These are phyloP conservation scores for Cyamopsis tetragonoloba DNA, from an alignment of 306 rosid species.

Conservation along the genomic window DNA sequence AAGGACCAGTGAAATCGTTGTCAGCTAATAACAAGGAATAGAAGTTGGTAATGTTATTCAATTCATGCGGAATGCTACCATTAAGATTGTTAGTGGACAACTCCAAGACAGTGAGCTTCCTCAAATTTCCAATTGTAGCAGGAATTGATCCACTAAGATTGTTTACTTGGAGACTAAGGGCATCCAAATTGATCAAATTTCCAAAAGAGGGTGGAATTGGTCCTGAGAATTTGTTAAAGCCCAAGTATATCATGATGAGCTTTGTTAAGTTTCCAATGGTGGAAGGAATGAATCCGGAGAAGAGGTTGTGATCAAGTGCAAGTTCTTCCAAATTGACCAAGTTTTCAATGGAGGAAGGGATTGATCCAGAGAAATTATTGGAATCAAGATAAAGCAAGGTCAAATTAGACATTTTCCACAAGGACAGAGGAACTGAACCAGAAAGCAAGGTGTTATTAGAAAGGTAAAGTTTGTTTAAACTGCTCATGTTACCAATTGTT, in stretches of 20 bases:
- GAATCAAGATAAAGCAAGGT: background rate
- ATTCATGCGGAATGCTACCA: slow-evolving; percentile 21
- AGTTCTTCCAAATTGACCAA: slow-evolving; percentile 12
- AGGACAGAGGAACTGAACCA: slow-evolving; percentile 28
- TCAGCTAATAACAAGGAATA: background rate
- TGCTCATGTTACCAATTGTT: slow-evolving; percentile 25
- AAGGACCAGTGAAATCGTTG: slow-evolving; percentile 25
- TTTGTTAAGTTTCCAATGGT: slow-evolving; percentile 31
- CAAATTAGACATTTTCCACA: slow-evolving; percentile 27
- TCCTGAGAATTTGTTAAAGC: slow-evolving; percentile 9
- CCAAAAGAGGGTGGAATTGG: slow-evolving; percentile 34
- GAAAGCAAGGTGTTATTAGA: background rate
- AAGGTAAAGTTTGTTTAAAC: background rate
- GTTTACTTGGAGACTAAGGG: slow-evolving; percentile 14
- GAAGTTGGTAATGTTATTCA: slow-evolving; percentile 8
- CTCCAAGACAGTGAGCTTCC: background rate
- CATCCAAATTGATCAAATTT: slow-evolving; percentile 6
- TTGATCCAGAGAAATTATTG: slow-evolving; percentile 23
- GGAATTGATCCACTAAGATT: slow-evolving; percentile 34
- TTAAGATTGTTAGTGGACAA: slow-evolving; percentile 20
- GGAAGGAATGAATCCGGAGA: slow-evolving; percentile 31
- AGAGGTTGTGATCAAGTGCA: background rate
- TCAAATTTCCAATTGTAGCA: slow-evolving; percentile 27
- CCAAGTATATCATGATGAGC: background rate
- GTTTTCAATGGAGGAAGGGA: slow-evolving; percentile 16